Base-by-base conservation (phyloP, 768 basidiomycete species). In the Daedaleopsis nitida region DNA sequence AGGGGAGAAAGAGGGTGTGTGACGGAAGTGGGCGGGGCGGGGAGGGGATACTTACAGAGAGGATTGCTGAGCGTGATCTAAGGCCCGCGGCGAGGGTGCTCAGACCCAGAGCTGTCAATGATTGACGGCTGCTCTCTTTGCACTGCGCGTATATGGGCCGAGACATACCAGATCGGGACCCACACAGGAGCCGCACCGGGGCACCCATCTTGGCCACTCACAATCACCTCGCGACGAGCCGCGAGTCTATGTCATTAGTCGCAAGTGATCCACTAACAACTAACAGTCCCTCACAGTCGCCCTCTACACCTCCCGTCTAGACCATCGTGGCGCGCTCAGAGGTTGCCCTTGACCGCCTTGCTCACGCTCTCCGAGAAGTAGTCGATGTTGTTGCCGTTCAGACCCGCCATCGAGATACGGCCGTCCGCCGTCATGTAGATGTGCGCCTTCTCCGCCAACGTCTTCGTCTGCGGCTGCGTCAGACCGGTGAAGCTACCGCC, bases 381-480 rank as follows among this genome's bases (percentile, higher is more conserved):
- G 69, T 88, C 86, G 68, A 96, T 85, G 81, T 96, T 96, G 70
- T 76, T 72, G 62, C 76, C 76, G 80, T 96, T 96, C 70, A 96
- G 76, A 37, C 92, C 94, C 62, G 94, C 92, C 93, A 96, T 96
- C 47, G 92, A 93, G 68, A 96, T 94, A 67, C 94, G 88, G 19
- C 94, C 94, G 73, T 96, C 91, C 58, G 83, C 81, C n/a, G 94
- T 96, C 91, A 96, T 91, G 77, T 96, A 96, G 64, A 96, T 81
- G 72, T 96, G 92, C 5, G 92, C 91, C 72, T 90, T 91, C 73
- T 94, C 86, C 16, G 94, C 91, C 54, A 96, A 83, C 6, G 81
- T 83, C 69, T 89, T 89, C 65, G 91, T 91, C 67, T 97, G 95
- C 5, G 81, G 79, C 24, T 86, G 78, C 63, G 85, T 87, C 68